phyloP scores from a whole-genome alignment of 768 basidiomycete genomes.

The Tulasnella sp. region DNA sequence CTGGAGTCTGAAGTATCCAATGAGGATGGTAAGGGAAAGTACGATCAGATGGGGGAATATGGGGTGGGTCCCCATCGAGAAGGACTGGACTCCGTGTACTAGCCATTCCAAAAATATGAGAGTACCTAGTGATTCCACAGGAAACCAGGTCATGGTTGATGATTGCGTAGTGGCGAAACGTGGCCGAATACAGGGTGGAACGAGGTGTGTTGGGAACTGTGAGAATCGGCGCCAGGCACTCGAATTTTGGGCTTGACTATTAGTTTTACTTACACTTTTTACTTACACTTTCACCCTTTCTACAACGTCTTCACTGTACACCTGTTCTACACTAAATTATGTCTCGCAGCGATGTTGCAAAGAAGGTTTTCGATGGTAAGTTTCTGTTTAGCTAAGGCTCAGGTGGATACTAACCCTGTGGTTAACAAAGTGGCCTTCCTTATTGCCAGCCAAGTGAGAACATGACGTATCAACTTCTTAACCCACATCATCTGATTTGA shows the following conservation, averaged over 20 bases:
- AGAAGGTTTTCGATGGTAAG: conserved; percentile 12
- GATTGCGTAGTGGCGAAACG: too few relatives aligned
- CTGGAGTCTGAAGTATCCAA: neutral
- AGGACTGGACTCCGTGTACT: neutral
- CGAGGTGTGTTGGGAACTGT: neutral
- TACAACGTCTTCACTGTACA: neutral
- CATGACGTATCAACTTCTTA: neutral
- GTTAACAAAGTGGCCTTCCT: conserved; percentile 31
- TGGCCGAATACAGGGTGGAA: neutral
- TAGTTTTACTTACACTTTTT: neutral
- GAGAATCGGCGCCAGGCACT: neutral
- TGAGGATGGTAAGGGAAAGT: neutral
- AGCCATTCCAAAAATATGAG: conserved; percentile 8
- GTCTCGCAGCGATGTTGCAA: neutral
- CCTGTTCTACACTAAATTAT: neutral
- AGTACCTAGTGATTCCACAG: neutral
- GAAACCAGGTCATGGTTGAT: conserved; percentile 10
- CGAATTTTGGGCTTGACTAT: neutral
- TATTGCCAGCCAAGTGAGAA: conserved; percentile 39
- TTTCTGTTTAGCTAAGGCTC: neutral
- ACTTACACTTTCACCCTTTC: neutral
- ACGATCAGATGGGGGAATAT: conserved; percentile 10
- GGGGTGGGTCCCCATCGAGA: conserved; percentile 13
- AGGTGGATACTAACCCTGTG: too few relatives aligned
- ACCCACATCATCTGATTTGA: neutral